Conservation (phyloP, 371 early-diverging fungal species). For the Rhizopus sp. region DNA sequence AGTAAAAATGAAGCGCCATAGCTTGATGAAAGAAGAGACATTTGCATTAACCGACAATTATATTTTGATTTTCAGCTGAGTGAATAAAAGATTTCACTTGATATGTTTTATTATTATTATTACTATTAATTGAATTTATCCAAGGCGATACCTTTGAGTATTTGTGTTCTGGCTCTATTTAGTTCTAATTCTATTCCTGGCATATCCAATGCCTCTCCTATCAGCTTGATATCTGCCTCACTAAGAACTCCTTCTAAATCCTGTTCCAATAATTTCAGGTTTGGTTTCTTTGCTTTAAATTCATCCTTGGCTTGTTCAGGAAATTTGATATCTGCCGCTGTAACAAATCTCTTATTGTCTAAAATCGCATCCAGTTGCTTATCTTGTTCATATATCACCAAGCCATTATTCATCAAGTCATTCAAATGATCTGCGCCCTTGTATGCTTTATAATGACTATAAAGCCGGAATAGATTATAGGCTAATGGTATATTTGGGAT, state of each 20-base stretch:
- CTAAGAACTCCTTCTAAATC: slow-evolving; percentile 38
- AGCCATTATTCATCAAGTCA: slow-evolving; percentile 29
- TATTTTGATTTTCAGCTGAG: slow-evolving; percentile 6
- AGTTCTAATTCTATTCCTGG: slow-evolving; percentile 46
- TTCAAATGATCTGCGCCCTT: slow-evolving; percentile 66
- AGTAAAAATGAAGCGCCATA: too few relatives aligned
- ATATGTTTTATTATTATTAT: background rate
- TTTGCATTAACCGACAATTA: too few relatives aligned
- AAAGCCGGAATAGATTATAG: slow-evolving; percentile 81
- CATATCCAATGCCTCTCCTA: slow-evolving; percentile 29
- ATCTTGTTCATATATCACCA: slow-evolving; percentile 27
- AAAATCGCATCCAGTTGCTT: slow-evolving; percentile 37
- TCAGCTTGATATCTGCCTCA: slow-evolving; percentile 18
- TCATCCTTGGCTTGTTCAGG: slow-evolving; percentile 27
- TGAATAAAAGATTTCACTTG: background rate
- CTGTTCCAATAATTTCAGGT: slow-evolving; percentile 23
- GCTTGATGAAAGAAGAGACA: too few relatives aligned
- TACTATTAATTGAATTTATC: slow-evolving; percentile 11
- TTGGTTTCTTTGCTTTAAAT: slow-evolving; percentile 23
- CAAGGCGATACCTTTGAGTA: slow-evolving; percentile 32
- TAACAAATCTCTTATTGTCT: background rate
- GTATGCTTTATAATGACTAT: slow-evolving; percentile 79
- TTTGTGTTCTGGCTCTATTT: slow-evolving; percentile 44
- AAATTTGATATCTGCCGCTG: slow-evolving; percentile 35
- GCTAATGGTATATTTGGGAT: slow-evolving; percentile 83